These are phyloP conservation scores for Letharia lupina DNA, from an alignment of 495 filamentous ascomycete species.

Conservation along the genomic window DNA sequence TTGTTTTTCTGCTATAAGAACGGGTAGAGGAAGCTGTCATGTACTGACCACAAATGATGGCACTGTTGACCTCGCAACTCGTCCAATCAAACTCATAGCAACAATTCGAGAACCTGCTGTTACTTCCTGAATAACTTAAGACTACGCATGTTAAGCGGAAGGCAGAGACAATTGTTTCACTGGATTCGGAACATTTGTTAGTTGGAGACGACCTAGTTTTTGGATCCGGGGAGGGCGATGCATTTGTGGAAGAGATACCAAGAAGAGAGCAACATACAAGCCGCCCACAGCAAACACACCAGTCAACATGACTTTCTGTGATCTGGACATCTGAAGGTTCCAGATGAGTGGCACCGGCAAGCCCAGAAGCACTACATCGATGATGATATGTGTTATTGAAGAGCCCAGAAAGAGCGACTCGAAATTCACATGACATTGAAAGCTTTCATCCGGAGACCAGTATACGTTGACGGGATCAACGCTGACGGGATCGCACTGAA, in stretches of 20 bases:
- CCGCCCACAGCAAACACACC: constrained; percentile 16
- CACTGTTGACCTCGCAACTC: constrained; percentile 9
- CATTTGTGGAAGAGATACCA: no score
- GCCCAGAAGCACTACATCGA: constrained; percentile 32
- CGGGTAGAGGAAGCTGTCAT: neutral
- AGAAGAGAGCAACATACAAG: constrained; percentile 13
- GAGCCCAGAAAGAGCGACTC: constrained; percentile 18
- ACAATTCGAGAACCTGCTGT: no score
- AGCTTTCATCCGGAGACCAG: no score
- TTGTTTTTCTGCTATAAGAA: neutral
- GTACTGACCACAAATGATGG: constrained; percentile 18
- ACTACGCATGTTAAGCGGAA: constrained; percentile 12
- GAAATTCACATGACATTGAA: no score
- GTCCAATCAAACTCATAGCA: no score
- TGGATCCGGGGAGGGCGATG: no score
- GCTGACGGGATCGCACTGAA: constrained; percentile 30
- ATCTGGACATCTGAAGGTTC: constrained; percentile 30
- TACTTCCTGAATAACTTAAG: no score
- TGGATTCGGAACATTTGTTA: neutral
- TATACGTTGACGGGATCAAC: no score
- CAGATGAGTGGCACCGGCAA: constrained; percentile 39
- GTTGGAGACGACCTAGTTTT: neutral
- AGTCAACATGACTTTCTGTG: constrained; percentile 27
- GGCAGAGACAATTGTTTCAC: constrained; percentile 14
- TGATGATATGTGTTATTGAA: constrained; percentile 28